These are phyloP conservation scores for Terana coerulea DNA, from an alignment of 768 basidiomycete genomes.

Conservation along the genomic window DNA sequence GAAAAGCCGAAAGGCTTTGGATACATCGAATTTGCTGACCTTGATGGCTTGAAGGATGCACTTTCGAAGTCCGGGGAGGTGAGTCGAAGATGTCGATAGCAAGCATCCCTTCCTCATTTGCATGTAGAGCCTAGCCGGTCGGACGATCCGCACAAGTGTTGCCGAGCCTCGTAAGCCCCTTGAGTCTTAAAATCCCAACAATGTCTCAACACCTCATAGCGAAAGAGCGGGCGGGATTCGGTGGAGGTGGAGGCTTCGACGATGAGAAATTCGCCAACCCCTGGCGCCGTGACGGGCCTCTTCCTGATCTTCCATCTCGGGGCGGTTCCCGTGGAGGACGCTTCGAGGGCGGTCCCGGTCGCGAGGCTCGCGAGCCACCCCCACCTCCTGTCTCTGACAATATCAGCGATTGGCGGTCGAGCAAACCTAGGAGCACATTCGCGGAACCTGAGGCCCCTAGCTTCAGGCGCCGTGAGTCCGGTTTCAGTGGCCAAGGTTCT, in stretches of 20 bases:
- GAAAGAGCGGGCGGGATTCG: constrained; percentile 66
- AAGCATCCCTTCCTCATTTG: neutral
- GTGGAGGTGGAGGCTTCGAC: constrained; percentile 44
- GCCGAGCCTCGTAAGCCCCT: constrained; percentile 91
- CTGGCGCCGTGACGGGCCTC: constrained; percentile 87
- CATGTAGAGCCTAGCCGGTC: constrained; percentile 63
- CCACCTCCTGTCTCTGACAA: constrained; percentile 55
- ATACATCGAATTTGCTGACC: constrained; percentile 90
- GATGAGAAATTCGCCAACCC: constrained; percentile 82
- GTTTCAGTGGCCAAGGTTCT: constrained; percentile 37
- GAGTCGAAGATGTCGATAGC: constrained; percentile 26
- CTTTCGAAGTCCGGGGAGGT: constrained; percentile 69
- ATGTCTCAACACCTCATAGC: constrained; percentile 39
- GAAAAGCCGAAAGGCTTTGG: constrained; percentile 98
- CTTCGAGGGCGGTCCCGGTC: constrained; percentile 49
- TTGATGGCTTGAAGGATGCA: constrained; percentile 84
- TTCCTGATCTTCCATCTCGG: constrained; percentile 62
- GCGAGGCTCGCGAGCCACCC: constrained; percentile 40
- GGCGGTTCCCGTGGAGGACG: constrained; percentile 66
- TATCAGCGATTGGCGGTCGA: constrained; percentile 70
- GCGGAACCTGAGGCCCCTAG: constrained; percentile 47
- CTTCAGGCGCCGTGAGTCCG: constrained; percentile 55
- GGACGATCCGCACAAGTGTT: constrained; percentile 86
- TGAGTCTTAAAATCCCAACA: constrained; percentile 13
- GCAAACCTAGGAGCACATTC: constrained; percentile 33